Evolutionary conservation across 108 stramenopile species (phyloP).

Genomic region (Epipyxis sp.): DNA sequence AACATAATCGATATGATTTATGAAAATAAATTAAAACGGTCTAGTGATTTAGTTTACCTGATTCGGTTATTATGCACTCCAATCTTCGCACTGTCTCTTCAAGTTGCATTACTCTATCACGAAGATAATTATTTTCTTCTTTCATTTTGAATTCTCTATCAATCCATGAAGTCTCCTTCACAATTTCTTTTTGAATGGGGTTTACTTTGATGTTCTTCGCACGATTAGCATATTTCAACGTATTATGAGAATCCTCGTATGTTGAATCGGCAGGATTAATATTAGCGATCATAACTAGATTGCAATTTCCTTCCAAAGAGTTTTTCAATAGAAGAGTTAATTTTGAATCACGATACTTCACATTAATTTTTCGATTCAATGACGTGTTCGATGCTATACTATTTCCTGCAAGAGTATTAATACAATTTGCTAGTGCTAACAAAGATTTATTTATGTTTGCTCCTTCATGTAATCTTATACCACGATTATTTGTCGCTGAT

Average conservation of each 20-base stretch:
- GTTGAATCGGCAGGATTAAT: slow-evolving; percentile 54
- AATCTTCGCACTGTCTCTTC: background rate
- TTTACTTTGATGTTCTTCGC: slow-evolving; percentile 61
- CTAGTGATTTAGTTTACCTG: too few relatives aligned
- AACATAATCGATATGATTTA: too few relatives aligned
- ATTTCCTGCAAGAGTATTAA: slow-evolving; percentile 55
- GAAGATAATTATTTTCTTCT: slow-evolving; percentile 24
- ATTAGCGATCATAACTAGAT: slow-evolving; percentile 61
- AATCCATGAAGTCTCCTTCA: slow-evolving; percentile 1
- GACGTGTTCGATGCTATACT: slow-evolving; percentile 4
- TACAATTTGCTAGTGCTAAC: slow-evolving; percentile 65
- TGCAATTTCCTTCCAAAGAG: slow-evolving; percentile 35
- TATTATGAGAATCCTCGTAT: slow-evolving; percentile 64
- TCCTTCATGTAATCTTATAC: slow-evolving; percentile 54
- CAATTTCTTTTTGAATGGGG: background rate
- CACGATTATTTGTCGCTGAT: slow-evolving; percentile 53
- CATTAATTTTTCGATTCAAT: slow-evolving; percentile 43
- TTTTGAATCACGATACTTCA: slow-evolving; percentile 66
- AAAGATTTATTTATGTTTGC: slow-evolving; percentile 64
- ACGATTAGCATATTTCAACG: slow-evolving; percentile 63
- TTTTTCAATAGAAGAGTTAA: slow-evolving; percentile 57
- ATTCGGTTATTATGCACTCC: too few relatives aligned
- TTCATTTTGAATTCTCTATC: slow-evolving; percentile 1
- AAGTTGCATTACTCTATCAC: background rate
- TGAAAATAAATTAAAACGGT: too few relatives aligned